Base-by-base conservation (phyloP, 495 filamentous ascomycete genomes). In the Penicillium longicatenatum region DNA sequence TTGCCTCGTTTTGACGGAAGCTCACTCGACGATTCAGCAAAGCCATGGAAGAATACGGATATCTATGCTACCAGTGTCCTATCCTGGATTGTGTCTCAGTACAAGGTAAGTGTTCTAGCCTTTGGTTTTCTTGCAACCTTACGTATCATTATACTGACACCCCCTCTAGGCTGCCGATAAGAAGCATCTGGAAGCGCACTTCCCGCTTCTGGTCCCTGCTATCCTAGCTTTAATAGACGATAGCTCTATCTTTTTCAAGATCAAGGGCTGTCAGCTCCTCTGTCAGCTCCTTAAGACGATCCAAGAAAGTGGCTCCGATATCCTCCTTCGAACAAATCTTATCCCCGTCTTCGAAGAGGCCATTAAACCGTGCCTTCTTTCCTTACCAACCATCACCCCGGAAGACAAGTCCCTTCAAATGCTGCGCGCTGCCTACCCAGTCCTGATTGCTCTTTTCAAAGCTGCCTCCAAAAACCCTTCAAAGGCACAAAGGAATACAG, bases 121-220 rank as follows among this genome's bases (percentile, higher is more conserved):
- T 30, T 19, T 35, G 16, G 14, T 33, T 20, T 31, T 49, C 1
- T 16, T 29, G 17, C 11, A 35, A 19, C 45, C 39, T 26, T 26
- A 26, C 26, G 26, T 26, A 26, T 35, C 10, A 35, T 35, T 12
- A 19, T 29, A 52, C 58, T 66, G 50, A 67, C 42, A 31, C 3
- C 19, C 9, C 16, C 17, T 41, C 33, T 43, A 76, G 74, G 19
- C 67, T 7, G 54, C 63, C 11, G 64, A 73, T 29, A 61, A 62
- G 31, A 37, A 37, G 8, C 55, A 68, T n/a, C 66, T 83, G 4
- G 77, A 82, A 60, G 55, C 61, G 6, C 78, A 89, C 55, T 97
- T 92, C 85, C 85, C 84, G 0, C 81, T 95, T n/a, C 82, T 90
- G 42, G 80, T 93, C n/a, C 94, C 94, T 1, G 89, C 90, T 1